Conservation (phyloP, 352 stramenopile species). For the Phytophthora hibernalis region DNA sequence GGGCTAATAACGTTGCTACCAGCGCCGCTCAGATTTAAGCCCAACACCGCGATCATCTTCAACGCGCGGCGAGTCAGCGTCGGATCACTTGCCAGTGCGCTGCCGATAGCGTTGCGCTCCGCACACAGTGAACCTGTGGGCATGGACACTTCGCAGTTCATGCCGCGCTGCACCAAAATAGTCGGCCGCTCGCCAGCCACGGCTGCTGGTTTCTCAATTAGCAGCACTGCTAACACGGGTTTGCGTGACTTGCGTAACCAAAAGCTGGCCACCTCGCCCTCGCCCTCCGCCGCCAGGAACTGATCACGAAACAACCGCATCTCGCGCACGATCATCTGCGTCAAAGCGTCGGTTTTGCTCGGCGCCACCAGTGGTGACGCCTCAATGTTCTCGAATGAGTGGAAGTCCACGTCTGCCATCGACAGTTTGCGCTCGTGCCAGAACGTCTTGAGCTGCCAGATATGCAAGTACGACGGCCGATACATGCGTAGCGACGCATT, state of each 20-base stretch:
- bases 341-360: constrained; percentile 81
- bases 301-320: constrained; percentile 91
- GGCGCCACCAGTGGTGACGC: constrained; percentile 92
- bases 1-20: constrained; percentile 19
- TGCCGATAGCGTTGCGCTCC: constrained; percentile 98
- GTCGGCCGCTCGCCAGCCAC: constrained; percentile 46
- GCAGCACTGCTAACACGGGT: constrained; percentile 96
- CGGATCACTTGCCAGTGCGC: constrained; percentile 94
- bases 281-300: constrained; percentile 75
- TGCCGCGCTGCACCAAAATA: constrained; percentile 93
- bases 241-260: constrained; percentile 99
- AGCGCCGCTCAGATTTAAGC: constrained; percentile 70
- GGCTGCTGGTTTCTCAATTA: constrained; percentile 90
- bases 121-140: constrained; percentile 96
- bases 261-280: constrained; percentile 94
- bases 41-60: constrained; percentile 96
- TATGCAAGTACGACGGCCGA: constrained; percentile 95
- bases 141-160: constrained; percentile 99
- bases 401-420: constrained; percentile 96
- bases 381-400: constrained; percentile 98
- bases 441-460: constrained; percentile 99
- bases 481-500: constrained; percentile 96
- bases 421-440: constrained; percentile 97
- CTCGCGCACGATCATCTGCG: constrained; percentile 92
- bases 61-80: constrained; percentile 92